phyloP scores from a whole-genome alignment of 352 stramenopile species.

The Blastocystis sp. region DNA sequence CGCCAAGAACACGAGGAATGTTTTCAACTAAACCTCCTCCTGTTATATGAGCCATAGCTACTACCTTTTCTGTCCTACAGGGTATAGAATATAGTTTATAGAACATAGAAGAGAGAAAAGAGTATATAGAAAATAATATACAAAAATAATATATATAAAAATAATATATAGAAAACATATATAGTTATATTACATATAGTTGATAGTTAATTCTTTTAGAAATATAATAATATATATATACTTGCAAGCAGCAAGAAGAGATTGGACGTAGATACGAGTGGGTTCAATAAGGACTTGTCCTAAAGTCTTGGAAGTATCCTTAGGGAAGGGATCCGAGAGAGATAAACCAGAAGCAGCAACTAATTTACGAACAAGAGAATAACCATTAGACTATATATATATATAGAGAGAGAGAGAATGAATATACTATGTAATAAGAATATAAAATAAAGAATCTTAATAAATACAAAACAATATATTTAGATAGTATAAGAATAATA shows the following conservation, averaged over 20 bases:
- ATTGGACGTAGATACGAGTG: constrained; percentile 89
- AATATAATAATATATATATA: too few species aligned
- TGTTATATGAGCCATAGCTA: constrained; percentile 85
- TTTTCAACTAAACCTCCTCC: constrained; percentile 90
- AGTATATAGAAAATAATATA: constrained; percentile 7
- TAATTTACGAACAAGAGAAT: constrained; percentile 86
- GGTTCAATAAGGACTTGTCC: constrained; percentile 77
- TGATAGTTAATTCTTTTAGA: too few species aligned
- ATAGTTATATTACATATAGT: not conserved
- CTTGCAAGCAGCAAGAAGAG: constrained; percentile 52
- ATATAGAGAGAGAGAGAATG: too few species aligned
- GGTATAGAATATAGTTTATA: constrained; percentile 48
- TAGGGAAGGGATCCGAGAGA: constrained; percentile 52
- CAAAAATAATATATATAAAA: not conserved
- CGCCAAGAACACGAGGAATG: constrained; percentile 75
- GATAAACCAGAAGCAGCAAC: constrained; percentile 64
- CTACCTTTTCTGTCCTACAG: constrained; percentile 49
- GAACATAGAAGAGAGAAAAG: constrained; percentile 48
- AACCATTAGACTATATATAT: constrained; percentile 87
- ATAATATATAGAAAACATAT: not conserved
- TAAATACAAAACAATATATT: too few species aligned
- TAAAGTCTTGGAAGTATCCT: constrained; percentile 55
- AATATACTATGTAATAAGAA: too few species aligned
- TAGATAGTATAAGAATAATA: too few species aligned
- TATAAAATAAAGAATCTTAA: too few species aligned